phyloP scores from a whole-genome alignment of 176 grass and related monocot genomes.

The Zizania latifolia region DNA sequence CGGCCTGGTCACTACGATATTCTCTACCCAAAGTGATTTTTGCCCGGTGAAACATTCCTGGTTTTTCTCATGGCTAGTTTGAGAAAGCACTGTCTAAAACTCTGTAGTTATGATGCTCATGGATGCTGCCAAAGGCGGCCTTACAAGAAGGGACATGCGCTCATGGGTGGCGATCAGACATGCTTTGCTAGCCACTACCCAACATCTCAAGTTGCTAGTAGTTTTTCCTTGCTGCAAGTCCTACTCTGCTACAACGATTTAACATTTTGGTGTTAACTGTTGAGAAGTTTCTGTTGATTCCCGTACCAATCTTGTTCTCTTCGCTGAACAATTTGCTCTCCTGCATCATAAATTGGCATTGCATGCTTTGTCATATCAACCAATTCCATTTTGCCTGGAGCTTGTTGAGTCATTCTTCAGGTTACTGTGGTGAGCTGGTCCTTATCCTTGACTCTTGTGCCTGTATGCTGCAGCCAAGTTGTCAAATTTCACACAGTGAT shows the following conservation, averaged over 20 bases:
- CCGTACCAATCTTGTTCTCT: background rate
- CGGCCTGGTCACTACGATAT: constrained; percentile 97
- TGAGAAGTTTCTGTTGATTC: constrained; percentile 21
- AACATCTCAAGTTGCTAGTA: constrained; percentile 16
- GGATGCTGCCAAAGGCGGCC: constrained; percentile 56
- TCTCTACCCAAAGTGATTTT: constrained; percentile 69
- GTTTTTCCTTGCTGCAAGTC: constrained; percentile 10
- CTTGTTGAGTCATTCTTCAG: background rate
- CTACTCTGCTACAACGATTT: constrained; percentile 27
- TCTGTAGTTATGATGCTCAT: constrained; percentile 35
- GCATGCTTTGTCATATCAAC: background rate
- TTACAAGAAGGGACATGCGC: constrained; percentile 30
- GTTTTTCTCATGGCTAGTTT: constrained; percentile 17
- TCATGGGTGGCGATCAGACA: constrained; percentile 13
- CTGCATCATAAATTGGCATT: background rate
- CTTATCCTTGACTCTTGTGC: background rate
- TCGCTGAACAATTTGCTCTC: background rate
- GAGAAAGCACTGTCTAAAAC: constrained; percentile 16
- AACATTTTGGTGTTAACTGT: constrained; percentile 33
- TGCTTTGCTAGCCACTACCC: constrained; percentile 16
- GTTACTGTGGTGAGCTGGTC: background rate
- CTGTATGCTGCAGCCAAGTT: too few relatives aligned
- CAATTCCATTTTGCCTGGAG: background rate
- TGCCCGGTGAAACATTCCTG: constrained; percentile 4
- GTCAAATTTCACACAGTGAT: background rate